Evolutionary conservation across 2,329 filamentous ascomycete species (phyloP), one percentile per base, ranked within the genome.

Genomic region (Ophiocordyceps camponoti-floridani): DNA sequence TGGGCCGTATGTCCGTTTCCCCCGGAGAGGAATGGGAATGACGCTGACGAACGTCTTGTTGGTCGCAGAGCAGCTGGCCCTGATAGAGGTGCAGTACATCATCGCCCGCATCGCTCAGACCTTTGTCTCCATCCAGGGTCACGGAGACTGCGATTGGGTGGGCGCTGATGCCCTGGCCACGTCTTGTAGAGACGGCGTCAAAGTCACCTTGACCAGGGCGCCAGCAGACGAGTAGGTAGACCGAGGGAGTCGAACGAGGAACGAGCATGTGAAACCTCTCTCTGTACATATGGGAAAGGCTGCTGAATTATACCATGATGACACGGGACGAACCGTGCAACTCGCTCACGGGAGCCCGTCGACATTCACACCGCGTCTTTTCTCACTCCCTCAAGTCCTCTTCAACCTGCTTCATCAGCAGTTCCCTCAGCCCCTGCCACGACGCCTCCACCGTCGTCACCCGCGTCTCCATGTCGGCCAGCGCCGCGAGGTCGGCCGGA

Each of bases 391-490:
- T 7, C 38, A 40, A 26, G 38, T 40, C 38, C 18, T 40, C 38
- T 10, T 40, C 38, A 7, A 40, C 38, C 38, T 40, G 38, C 38
- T 40, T 40, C 18, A 82, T 77, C 5, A 95, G 79, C 50, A 93
- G 72, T 54, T 79, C 77, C 49, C 85, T 69, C 16, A 94, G 82
- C 19, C 73, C 76, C 60, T 82, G 67, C 79, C 84, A 89, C 42
- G 78, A 75, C 49, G 76, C 82, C 40, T 73, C 75, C 18, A 87
- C 79, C 40, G 72, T 68, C 4, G 73, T 79, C 13, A 94, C 78
- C 42, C 84, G 72, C 62, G 74, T 82, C 60, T 88, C 80, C 65
- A 79, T 40, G 13, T 40, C n/a, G 23, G 6, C 35, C 10, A 44
- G 37, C 13, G n/a, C 37, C 1, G 26, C 43, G 16, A 44, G 40